Evolutionary conservation across 148 eudicot species (phyloP).

Genomic region (Simmondsia chinensis): DNA sequence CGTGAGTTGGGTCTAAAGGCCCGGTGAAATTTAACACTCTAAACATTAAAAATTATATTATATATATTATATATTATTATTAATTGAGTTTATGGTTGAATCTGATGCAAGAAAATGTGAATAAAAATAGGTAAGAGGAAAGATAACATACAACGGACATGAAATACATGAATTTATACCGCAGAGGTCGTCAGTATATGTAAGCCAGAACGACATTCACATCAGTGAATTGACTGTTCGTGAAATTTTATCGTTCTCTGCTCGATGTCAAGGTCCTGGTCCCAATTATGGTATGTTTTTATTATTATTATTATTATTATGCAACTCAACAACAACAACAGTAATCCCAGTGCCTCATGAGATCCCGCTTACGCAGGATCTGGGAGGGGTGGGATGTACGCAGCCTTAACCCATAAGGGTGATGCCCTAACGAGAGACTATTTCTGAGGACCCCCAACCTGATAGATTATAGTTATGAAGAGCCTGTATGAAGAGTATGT

Average conservation of each 20-base stretch:
- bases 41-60: too few species aligned
- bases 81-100: neutral
- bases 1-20: too few species aligned
- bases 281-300: constrained; percentile 6
- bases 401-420: too few species aligned
- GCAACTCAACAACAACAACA: too few species aligned
- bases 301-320: neutral
- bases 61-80: neutral
- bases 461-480: too few species aligned
- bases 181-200: constrained; percentile 17
- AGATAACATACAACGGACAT: constrained; percentile 16
- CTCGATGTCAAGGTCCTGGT: constrained; percentile 17
- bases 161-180: constrained; percentile 18
- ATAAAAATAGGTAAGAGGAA: constrained; percentile 13
- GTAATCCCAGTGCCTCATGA: too few species aligned
- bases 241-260: constrained; percentile 16
- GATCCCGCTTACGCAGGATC: too few species aligned
- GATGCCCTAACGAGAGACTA: too few species aligned
- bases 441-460: too few species aligned
- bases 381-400: too few species aligned
- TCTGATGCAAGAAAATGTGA: neutral
- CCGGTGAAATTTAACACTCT: too few species aligned
- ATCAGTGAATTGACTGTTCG: constrained; percentile 18
- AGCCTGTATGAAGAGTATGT: too few species aligned
- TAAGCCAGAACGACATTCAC: constrained; percentile 20